Evolutionary conservation across 805 yeast species (phyloP), one percentile per base, ranked within the genome.

Genomic region (Sugiyamaella valdiviana): DNA sequence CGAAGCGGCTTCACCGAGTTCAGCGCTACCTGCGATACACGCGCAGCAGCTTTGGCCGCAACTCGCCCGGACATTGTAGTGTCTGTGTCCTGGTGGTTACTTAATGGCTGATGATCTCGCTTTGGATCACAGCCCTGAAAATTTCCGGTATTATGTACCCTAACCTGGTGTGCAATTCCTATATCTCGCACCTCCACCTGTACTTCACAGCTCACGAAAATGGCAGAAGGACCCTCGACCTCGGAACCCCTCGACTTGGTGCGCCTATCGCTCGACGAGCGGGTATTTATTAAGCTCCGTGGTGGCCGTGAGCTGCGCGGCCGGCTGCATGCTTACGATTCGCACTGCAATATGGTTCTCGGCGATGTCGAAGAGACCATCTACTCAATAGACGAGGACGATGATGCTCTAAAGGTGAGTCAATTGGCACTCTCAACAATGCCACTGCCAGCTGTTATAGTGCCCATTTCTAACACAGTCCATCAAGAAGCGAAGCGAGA

Each of bases 231-330:
- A 6, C 29, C 32, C 16, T 43, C 38, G 19, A 57, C 59, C 57
- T 51, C 80, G 23, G 95, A 88, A 57, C 99, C 99, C n/a, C 77
- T 93, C 50, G 97, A 91, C 62, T 75, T 90, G 58, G 80, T 93
- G 56, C 82, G 91, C 57, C 77, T 84, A 52, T 85, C 89, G 51
- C 72, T 93, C 43, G 97, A 93, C 63, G 98, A 93, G 67, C 71
- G 74, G 45, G 88, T 93, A 20, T 79, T 79, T 61, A 91, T 93
- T 50, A 93, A 93, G 64, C 77, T 93, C 51, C 82, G 98, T 65
- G 98, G 96, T 17, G 91, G 93, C 55, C 78, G 99, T 60, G 96
- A 91, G 63, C 77, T 93, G 69, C 78, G 79, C 23, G 99, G 99
- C 2, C 82, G 79, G 53, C 73, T 93, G 47, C 98, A 90, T 65